Conservation (phyloP, 2,329 filamentous ascomycete species). For the Phialemonium atrogriseum region DNA sequence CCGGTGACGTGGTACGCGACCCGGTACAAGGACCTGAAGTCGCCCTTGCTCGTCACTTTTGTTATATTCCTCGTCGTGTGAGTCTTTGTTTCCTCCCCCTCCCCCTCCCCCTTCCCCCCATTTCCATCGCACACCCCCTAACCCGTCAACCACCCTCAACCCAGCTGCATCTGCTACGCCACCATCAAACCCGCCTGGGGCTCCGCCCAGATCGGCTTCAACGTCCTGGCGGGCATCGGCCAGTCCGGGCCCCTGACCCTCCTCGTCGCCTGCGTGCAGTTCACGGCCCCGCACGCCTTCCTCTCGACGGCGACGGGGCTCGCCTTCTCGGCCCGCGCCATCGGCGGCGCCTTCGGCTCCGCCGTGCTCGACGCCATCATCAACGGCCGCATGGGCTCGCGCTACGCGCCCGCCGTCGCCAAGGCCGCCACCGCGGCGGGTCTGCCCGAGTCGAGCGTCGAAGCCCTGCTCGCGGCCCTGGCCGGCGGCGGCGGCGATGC, state of each 20-base stretch:
- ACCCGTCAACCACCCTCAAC: too few relatives aligned
- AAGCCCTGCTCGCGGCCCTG: conserved; percentile 29
- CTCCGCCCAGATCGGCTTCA: conserved; percentile 36
- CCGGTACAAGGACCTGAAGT: conserved; percentile 37
- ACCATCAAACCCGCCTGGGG: conserved; percentile 34
- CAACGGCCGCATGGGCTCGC: conserved; percentile 32
- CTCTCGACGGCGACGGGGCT: conserved; percentile 45
- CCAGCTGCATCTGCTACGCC: conserved; percentile 36
- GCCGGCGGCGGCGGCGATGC: conserved; percentile 21
- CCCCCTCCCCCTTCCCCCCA: too few relatives aligned
- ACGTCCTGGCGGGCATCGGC: conserved; percentile 37
- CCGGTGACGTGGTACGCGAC: conserved; percentile 38
- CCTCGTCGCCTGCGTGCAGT: conserved; percentile 41
- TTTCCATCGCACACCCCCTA: too few relatives aligned
- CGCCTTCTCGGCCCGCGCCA: conserved; percentile 42
- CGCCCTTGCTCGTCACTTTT: conserved; percentile 37
- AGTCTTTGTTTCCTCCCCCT: too few relatives aligned
- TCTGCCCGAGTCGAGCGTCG: conserved; percentile 26
- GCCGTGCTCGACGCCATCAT: conserved; percentile 44
- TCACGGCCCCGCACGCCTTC: conserved; percentile 42
- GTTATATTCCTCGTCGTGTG: conserved; percentile 36
- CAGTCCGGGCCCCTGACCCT: conserved; percentile 41
- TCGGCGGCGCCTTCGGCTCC: conserved; percentile 44
- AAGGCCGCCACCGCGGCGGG: conserved; percentile 33
- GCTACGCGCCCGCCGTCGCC: conserved; percentile 30